Base-by-base conservation (phyloP, 2,329 filamentous ascomycete species). In the Mollisiaceae sp. region DNA sequence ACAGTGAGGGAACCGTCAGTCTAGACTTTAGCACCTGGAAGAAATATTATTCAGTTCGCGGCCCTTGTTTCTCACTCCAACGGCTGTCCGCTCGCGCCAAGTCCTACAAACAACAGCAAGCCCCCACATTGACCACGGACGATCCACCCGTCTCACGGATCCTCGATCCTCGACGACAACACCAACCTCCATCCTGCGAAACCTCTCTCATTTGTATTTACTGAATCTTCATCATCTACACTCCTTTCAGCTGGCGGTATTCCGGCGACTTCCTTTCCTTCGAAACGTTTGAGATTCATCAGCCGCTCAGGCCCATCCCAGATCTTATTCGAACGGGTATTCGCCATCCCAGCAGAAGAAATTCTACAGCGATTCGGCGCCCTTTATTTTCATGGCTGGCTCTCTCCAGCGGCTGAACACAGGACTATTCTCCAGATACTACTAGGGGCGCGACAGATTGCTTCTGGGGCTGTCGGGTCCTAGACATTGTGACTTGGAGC, bases 351-450 rank as follows among this genome's bases (percentile, higher is more conserved):
- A 50, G 45, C 45, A 50, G n/a, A 50, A 50, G 45, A 50, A 22
- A 50, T 22, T n/a, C 45, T 50, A 50, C 45, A 20, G n/a, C 45
- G 45, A n/a, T 54, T 35, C 50, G 14, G n/a, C 50, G 50, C 50
- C 50, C 14, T 41, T 41, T 39, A 32, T n/a, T 61, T 66, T 45
- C 55, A 66, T 59, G 58, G 64, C 64, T 62, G 54, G 52, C 57
- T 35, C 24, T 45, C 24, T 54, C 36, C 47, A 22, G 18, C 62
- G 24, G 47, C 47, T 54, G 50, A 54, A 54, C 24, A 54, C 50
- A 35, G 22, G 32, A 12, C 8, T 2, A 35, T 32, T 35, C 22
- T 54, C 50, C 9, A 54, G 50, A 54, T 54, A 54, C 32, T 54
- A 54, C 12, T 22, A 20, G 36, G 4, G 41, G 55, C 43, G 54